Conservation (phyloP, 495 filamentous ascomycete genomes). For the Lasiosphaeris hirsuta region DNA sequence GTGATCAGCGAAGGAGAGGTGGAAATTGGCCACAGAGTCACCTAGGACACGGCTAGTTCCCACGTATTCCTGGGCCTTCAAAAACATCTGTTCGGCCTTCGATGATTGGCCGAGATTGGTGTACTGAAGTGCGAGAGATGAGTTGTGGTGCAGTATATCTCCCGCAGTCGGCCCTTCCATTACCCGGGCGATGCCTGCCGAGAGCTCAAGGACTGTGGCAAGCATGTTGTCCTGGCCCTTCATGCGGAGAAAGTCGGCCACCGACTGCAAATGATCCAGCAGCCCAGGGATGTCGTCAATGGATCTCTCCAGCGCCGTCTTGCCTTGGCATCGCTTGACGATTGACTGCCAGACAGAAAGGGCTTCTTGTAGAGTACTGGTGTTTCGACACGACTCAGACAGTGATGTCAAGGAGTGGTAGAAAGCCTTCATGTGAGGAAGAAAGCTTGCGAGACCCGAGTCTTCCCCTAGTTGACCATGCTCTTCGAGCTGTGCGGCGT, state of each 20-base stretch:
- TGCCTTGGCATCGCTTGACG: constrained; percentile 45
- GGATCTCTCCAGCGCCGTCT: constrained; percentile 47
- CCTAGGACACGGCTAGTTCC: constrained; percentile 9
- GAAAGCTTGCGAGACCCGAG: constrained; percentile 47
- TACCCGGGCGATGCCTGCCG: constrained; percentile 52
- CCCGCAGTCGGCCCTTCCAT: constrained; percentile 49
- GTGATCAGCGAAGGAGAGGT: constrained; percentile 73
- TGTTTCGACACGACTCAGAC: constrained; percentile 45
- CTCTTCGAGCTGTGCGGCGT: constrained; percentile 28
- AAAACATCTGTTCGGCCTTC: constrained; percentile 65
- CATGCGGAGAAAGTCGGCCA: constrained; percentile 76
- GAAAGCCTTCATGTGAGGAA: constrained; percentile 57
- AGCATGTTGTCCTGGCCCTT: constrained; percentile 55
- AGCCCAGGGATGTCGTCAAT: constrained; percentile 62
- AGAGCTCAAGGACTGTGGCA: constrained; percentile 46
- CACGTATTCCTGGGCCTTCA: constrained; percentile 48
- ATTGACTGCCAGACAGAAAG: constrained; percentile 53
- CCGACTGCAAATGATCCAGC: constrained; percentile 58
- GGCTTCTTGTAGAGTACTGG: constrained; percentile 46
- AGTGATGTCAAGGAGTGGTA: constrained; percentile 53
- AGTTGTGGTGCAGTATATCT: constrained; percentile 56
- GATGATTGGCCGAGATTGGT: constrained; percentile 72
- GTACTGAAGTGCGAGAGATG: constrained; percentile 65
- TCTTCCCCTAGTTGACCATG: constrained; percentile 49
- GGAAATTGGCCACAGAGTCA: constrained; percentile 51